Evolutionary conservation across 805 yeast genomes (phyloP), one percentile per base, ranked within the genome.

Genomic region (Grigorovia jiainica): DNA sequence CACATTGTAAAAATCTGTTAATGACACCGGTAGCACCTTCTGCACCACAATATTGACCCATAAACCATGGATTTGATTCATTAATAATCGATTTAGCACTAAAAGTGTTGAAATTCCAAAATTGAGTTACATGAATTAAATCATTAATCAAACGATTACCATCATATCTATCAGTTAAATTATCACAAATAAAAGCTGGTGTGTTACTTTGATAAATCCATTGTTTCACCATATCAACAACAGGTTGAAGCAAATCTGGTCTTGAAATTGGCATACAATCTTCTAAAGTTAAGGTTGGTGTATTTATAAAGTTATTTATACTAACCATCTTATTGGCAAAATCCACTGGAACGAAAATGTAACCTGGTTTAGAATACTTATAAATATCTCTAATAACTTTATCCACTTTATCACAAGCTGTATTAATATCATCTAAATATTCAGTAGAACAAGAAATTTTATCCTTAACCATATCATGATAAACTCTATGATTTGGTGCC

Each of bases 51-150:
- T 82, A 89, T 30, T 75, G 77, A 31, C 95, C 96, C 46, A 78
- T 70, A 55, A 73, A 87, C 37, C 72, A 67, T 7, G 72, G 66
- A 45, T 71, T 66, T n/a, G 76, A 61, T 63, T 87, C 97, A 61
- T 87, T 79, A 33, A 87, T 61, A 19, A 76, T 61, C 7, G 85
- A 79, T 59, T 87, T 82, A 13, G 87, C 94, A 74, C 75, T 75
- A 39, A 73, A 68, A 1, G 87, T 75, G 7, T 78, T 66, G 59
- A 61, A 83, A 50, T 70, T 75, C 58, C 76, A 79, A 54, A 75
- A 71, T 40, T 66, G 56, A 15, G 73, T 54, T 16, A 25, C 23
- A 7, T 55, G 34, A 13, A 78, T 73, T 34, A 89, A 65, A 19
- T 67, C 52, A 46, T 73, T 70, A 40, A 82, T 64, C 19, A 63